phyloP scores from a whole-genome alignment of 805 yeast species.

The Kodamaea fukazawae region DNA sequence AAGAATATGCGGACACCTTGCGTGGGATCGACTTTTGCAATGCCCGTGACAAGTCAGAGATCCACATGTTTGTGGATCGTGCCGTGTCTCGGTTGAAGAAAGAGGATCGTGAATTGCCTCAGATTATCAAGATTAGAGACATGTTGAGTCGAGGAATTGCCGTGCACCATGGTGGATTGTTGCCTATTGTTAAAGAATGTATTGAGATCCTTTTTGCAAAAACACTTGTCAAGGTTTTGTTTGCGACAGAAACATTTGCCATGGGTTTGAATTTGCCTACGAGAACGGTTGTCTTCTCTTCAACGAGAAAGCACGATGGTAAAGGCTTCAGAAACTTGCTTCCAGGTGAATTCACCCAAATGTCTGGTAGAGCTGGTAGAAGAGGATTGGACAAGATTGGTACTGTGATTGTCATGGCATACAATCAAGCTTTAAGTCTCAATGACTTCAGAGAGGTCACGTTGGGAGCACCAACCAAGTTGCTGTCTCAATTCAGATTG shows the following conservation, averaged over 20 bases:
- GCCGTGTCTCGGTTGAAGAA: slow-evolving; percentile 80
- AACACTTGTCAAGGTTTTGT: slow-evolving; percentile 81
- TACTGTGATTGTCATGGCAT: slow-evolving; percentile 90
- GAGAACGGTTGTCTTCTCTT: slow-evolving; percentile 89
- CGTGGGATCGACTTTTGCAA: slow-evolving; percentile 73
- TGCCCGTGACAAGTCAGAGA: slow-evolving; percentile 83
- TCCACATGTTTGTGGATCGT: slow-evolving; percentile 88
- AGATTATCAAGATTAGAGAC: slow-evolving; percentile 78
- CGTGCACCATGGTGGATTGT: slow-evolving; percentile 90
- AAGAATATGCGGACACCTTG: slow-evolving; percentile 83
- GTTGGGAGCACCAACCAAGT: slow-evolving; percentile 85
- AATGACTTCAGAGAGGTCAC: slow-evolving; percentile 73
- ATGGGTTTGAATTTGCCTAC: slow-evolving; percentile 98
- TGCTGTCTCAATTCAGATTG: slow-evolving; percentile 87
- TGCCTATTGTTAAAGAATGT: slow-evolving; percentile 90
- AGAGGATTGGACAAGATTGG: slow-evolving; percentile 93
- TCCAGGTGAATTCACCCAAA: slow-evolving; percentile 97
- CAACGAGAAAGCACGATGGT: slow-evolving; percentile 88
- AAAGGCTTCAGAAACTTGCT: slow-evolving; percentile 71
- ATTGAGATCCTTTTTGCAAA: slow-evolving; percentile 89
- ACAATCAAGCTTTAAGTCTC: slow-evolving; percentile 57
- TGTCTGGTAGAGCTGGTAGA: slow-evolving; percentile 99
- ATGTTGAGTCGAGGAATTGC: slow-evolving; percentile 89
- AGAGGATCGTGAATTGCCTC: slow-evolving; percentile 93
- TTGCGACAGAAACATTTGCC: slow-evolving; percentile 98